Base-by-base conservation (phyloP, 306 rosid species). In the Hippophae tibetana region DNA sequence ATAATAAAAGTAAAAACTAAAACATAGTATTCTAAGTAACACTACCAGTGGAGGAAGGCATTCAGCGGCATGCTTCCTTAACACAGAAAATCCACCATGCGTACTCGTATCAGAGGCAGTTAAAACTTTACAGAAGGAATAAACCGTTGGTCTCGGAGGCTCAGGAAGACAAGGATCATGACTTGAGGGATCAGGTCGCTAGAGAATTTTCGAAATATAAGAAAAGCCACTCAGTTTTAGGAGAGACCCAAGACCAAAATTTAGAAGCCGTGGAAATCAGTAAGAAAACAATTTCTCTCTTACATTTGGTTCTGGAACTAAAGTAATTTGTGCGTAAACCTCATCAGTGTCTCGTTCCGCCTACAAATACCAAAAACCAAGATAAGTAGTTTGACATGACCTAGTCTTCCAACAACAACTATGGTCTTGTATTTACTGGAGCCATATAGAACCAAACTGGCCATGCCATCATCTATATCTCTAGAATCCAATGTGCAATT, bases 91-190 rank as follows among this genome's bases (percentile, higher is more conserved):
- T 23, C 98, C 98, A 0, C 98, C 98, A 71, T 92, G 98, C 13
- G 98, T 92, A 70, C 98, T 92, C 0, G 98, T 92, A 75, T 92
- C 98, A 1, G 96, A 92, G 3, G 96, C 95, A 8, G 98, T 92
- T 47, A 92, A 74, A 50, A 88, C 84, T 80, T 92, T 92, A 79
- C 79, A 69, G 82, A 92, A 92, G 0, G 89, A 62, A 69, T 85
- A 82, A 44, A 82, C 80, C 3, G 60, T 61, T 0, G 86, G 81
- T 58, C 72, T 81, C 14, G 69, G 75, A 68, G 57, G 65, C 53
- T 85, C 93, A 12, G 60, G 43, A 42, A 43, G 44, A 54, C 70
- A 47, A 14, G 79, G 75, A 65, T 88, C 95, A 42, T 81, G 82
- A 54, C 46, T 69, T 1, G 76, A 38, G 55, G 95, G 93, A 69